Percentiles rank a stretch among this genome's conserved stretches.
These are phyloP conservation scores for Lentinula sp. DNA, from an alignment of 768 basidiomycete genomes.

Conservation along the genomic window DNA sequence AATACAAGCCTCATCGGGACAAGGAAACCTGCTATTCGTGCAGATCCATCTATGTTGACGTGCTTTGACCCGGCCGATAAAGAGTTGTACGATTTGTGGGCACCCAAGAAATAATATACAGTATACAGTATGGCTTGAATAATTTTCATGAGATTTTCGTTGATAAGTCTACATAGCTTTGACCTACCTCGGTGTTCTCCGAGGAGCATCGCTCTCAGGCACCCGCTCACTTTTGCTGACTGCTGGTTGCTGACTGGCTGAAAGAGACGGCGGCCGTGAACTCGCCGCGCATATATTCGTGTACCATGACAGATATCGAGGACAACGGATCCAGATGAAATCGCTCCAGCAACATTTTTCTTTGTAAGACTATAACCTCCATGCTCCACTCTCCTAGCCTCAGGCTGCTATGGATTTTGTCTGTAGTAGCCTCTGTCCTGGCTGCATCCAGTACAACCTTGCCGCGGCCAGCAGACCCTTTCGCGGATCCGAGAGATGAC, in stretches of 20 bases:
- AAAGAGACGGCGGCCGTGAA: neutral
- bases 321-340: neutral
- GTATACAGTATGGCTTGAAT: too few relatives aligned
- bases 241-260: neutral
- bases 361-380: neutral
- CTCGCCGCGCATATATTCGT: neutral
- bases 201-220: neutral
- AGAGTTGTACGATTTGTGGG: conserved; percentile 62
- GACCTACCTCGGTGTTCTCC: neutral
- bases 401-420: conserved; percentile 6
- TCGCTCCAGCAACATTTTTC: neutral
- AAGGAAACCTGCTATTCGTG: conserved; percentile 43
- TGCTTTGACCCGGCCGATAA: conserved; percentile 74
- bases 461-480: conserved; percentile 33
- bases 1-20: conserved; percentile 14
- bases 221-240: neutral
- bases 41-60: conserved; percentile 61
- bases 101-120: neutral
- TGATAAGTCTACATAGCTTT: neutral
- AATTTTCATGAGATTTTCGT: conserved; percentile 3
- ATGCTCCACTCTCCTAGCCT: neutral
- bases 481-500: conserved; percentile 44
- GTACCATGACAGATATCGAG: neutral
- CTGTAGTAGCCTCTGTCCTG: conserved; percentile 7
- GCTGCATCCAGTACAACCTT: conserved; percentile 13